phyloP scores from a whole-genome alignment of 2,329 filamentous ascomycete species.

The Aspergillus floridensis region DNA sequence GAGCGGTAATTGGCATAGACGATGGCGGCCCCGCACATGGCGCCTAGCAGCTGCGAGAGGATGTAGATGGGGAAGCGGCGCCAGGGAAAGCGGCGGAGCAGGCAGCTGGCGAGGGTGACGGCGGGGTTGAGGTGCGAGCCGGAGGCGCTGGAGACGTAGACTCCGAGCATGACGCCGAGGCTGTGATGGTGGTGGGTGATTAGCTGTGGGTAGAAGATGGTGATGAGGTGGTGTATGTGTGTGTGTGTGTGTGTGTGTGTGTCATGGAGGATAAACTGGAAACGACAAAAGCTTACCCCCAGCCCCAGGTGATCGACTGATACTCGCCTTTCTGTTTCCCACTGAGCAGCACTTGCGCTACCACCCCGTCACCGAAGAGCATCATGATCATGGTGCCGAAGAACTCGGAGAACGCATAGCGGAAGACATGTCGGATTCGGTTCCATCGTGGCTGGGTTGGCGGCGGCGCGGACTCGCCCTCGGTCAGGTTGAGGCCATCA shows the following conservation, averaged over 20 bases:
- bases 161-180: conserved; percentile 66
- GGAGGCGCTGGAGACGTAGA: conserved; percentile 59
- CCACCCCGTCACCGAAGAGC: conserved; percentile 68
- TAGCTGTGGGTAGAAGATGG: conserved; percentile 8
- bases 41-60: conserved; percentile 64
- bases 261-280: conserved; percentile 1
- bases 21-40: conserved; percentile 60
- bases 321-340: conserved; percentile 45
- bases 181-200: conserved; percentile 31
- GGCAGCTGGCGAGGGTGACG: conserved; percentile 67
- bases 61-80: conserved; percentile 67
- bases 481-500: background rate
- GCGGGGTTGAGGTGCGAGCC: conserved; percentile 69
- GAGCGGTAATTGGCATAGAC: conserved; percentile 64
- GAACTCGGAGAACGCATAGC: conserved; percentile 66
- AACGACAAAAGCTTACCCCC: conserved; percentile 37
- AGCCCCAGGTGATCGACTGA: conserved; percentile 54
- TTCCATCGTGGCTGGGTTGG: conserved; percentile 49
- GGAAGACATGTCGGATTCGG: conserved; percentile 49
- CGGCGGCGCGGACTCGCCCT: conserved; percentile 2
- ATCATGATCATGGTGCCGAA: conserved; percentile 66
- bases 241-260: too few relatives aligned
- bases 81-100: conserved; percentile 68
- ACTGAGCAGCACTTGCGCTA: conserved; percentile 66
- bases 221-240: background rate